Conservation (phyloP, 202 grass and related monocot species). For the Sporobolus alterniflorus region DNA sequence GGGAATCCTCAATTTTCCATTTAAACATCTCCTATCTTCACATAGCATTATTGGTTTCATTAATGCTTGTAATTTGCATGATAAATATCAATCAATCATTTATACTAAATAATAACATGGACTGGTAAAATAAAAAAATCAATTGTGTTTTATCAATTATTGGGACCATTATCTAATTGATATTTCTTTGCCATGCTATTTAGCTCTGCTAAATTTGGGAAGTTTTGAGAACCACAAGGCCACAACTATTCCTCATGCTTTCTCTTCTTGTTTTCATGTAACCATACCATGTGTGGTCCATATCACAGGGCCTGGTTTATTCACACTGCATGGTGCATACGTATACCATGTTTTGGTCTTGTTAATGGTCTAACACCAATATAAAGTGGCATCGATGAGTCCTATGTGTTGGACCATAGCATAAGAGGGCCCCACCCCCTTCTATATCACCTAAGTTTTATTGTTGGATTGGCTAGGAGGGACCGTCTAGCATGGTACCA, state of each 20-base stretch:
- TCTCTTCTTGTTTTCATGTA: slow-evolving; percentile 14
- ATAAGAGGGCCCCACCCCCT: too few species aligned
- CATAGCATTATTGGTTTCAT: neutral
- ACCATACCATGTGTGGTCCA: neutral
- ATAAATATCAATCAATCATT: slow-evolving; percentile 9
- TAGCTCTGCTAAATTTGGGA: slow-evolving; percentile 2
- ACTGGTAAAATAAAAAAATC: neutral
- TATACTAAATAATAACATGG: slow-evolving; percentile 4
- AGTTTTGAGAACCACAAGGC: neutral
- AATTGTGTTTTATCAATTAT: slow-evolving; percentile 15
- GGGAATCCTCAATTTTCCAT: neutral
- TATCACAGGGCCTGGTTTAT: slow-evolving; percentile 2
- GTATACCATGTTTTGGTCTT: slow-evolving; percentile 8
- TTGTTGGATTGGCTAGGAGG: too few species aligned
- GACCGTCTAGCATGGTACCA: too few species aligned
- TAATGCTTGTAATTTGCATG: neutral
- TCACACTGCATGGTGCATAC: neutral
- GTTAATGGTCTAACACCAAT: neutral
- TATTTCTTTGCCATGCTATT: slow-evolving; percentile 16
- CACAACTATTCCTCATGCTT: neutral
- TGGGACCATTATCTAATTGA: neutral
- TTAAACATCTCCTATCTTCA: neutral
- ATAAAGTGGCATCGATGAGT: neutral
- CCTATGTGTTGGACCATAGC: too few species aligned
- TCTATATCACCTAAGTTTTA: too few species aligned